Percentiles rank a stretch among this genome's conserved stretches.
Evolutionary conservation across 2,329 filamentous ascomycete species (phyloP).

Genomic region (Corniculantispora saksenae): DNA sequence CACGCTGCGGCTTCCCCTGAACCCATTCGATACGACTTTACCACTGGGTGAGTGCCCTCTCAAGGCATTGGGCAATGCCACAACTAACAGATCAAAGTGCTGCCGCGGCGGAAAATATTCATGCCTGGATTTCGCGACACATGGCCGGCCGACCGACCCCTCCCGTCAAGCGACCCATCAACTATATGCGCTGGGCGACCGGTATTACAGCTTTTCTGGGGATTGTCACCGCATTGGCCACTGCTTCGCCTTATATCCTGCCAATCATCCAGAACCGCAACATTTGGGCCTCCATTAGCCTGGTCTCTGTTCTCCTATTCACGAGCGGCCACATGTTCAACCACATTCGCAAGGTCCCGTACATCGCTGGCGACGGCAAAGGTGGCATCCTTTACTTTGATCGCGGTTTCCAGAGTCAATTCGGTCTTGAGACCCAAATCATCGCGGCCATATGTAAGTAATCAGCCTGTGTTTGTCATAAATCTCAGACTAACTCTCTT

Average conservation of each 20-base stretch:
- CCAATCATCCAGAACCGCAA: constrained; percentile 88
- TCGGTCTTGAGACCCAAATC: constrained; percentile 93
- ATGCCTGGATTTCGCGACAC: constrained; percentile 76
- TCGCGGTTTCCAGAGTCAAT: constrained; percentile 88
- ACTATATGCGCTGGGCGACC: constrained; percentile 76
- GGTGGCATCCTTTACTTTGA: constrained; percentile 92
- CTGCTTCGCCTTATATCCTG: constrained; percentile 75
- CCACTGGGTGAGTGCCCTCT: constrained; percentile 62
- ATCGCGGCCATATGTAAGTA: constrained; percentile 87
- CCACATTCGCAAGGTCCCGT: constrained; percentile 93
- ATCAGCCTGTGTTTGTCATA: not conserved
- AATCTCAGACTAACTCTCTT: not conserved
- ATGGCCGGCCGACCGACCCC: constrained; percentile 79
- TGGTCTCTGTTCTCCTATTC: constrained; percentile 89
- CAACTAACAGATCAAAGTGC: constrained; percentile 49
- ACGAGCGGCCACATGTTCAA: constrained; percentile 99
- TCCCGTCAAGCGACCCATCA: constrained; percentile 77
- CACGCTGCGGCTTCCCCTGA: constrained; percentile 69
- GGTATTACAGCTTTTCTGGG: constrained; percentile 70
- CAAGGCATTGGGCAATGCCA: not conserved
- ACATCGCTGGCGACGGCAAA: constrained; percentile 79
- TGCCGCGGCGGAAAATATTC: constrained; percentile 74
- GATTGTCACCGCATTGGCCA: constrained; percentile 64
- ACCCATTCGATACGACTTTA: constrained; percentile 84
- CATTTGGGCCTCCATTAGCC: constrained; percentile 85